Conservation (phyloP, 129 eudicot genomes). For the Escallonia rubra region DNA sequence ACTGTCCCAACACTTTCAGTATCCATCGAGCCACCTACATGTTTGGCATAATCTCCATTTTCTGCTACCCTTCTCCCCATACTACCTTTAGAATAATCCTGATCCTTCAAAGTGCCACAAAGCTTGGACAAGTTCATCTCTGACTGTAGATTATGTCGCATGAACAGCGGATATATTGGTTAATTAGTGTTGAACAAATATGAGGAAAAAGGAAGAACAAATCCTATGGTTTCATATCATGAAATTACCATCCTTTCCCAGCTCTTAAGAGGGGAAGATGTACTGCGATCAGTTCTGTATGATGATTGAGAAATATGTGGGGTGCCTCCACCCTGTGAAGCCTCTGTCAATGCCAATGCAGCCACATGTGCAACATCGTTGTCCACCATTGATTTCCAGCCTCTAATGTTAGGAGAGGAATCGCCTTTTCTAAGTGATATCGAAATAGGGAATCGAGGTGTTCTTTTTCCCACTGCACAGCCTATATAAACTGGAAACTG, state of each 20-base stretch:
- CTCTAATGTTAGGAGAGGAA: slow-evolving; percentile 29
- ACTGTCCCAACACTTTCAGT: slow-evolving; percentile 15
- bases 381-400: slow-evolving; percentile 27
- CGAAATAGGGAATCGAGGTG: slow-evolving; percentile 54
- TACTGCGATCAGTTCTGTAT: slow-evolving; percentile 17
- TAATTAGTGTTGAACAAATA: not conserved
- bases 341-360: slow-evolving; percentile 45
- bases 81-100: slow-evolving; percentile 49
- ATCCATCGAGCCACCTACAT: slow-evolving; percentile 11
- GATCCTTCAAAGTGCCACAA: slow-evolving; percentile 33
- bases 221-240: not conserved
- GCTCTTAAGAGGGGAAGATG: slow-evolving; percentile 31
- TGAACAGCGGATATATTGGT: not conserved
- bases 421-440: slow-evolving; percentile 33
- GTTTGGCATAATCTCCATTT: slow-evolving; percentile 14
- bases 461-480: slow-evolving; percentile 50
- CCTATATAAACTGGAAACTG: slow-evolving; percentile 11
- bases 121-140: slow-evolving; percentile 11
- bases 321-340: slow-evolving; percentile 46
- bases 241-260: slow-evolving; percentile 25
- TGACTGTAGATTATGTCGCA: not conserved
- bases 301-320: slow-evolving; percentile 38
- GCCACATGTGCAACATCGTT: slow-evolving; percentile 41
- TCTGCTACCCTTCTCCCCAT: slow-evolving; percentile 37
- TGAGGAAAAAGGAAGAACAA: too few relatives aligned